These are phyloP conservation scores for Cercospora sp. DNA, from an alignment of 2,329 filamentous ascomycete genomes.

Conservation along the genomic window DNA sequence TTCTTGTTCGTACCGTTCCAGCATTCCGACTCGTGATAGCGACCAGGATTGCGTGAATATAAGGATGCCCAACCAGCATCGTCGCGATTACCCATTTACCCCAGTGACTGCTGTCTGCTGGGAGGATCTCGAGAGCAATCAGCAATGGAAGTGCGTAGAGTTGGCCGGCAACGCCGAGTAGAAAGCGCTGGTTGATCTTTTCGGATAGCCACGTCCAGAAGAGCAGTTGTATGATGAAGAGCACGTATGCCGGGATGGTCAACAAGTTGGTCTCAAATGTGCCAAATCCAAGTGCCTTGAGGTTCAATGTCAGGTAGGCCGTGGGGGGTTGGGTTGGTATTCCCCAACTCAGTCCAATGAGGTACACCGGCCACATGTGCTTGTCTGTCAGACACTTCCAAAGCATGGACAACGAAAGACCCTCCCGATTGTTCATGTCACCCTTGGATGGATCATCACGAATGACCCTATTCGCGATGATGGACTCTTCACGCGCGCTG, in stretches of 20 bases:
- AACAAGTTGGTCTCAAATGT: constrained; percentile 48
- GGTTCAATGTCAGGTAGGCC: constrained; percentile 43
- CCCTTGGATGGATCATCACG: constrained; percentile 63
- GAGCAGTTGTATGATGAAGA: constrained; percentile 55
- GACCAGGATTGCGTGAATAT: constrained; percentile 59
- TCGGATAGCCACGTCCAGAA: constrained; percentile 50
- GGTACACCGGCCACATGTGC: constrained; percentile 25
- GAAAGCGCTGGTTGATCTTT: constrained; percentile 54
- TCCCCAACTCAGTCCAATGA: constrained; percentile 23
- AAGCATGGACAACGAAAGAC: constrained; percentile 50
- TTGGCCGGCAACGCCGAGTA: constrained; percentile 48
- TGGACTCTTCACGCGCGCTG: constrained; percentile 59
- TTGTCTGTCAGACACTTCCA: constrained; percentile 46
- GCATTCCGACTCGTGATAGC: constrained; percentile 64
- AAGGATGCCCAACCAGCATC: constrained; percentile 44
- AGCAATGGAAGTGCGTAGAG: constrained; percentile 46
- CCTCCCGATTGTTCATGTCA: constrained; percentile 62
- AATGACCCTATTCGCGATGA: constrained; percentile 65
- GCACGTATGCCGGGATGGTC: constrained; percentile 46
- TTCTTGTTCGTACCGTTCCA: constrained; percentile 61
- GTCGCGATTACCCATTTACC: constrained; percentile 42
- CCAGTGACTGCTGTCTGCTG: constrained; percentile 39
- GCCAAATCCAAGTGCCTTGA: constrained; percentile 43
- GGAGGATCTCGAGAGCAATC: constrained; percentile 41
- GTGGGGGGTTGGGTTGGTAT: constrained; percentile 41